These are phyloP conservation scores for Hypoxylon sp. DNA, from an alignment of 2,329 filamentous ascomycete species.

Conservation along the genomic window DNA sequence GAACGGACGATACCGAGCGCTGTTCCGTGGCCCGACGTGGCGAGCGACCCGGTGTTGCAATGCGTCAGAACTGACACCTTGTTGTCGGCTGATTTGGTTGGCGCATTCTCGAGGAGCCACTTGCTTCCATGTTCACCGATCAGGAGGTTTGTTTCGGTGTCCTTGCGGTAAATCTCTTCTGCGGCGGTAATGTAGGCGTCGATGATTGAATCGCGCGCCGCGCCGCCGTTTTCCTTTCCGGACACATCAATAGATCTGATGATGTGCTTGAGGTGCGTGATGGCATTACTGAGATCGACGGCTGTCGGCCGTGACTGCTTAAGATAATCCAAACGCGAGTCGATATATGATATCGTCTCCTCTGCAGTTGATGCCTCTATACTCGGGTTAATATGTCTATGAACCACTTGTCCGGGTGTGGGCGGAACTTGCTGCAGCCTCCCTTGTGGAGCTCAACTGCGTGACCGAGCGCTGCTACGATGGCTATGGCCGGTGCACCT, in stretches of 20 bases:
- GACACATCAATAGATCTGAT: slow-evolving; percentile 64
- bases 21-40: slow-evolving; percentile 97
- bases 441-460: slow-evolving; percentile 83
- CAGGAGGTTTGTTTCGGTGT: slow-evolving; percentile 85
- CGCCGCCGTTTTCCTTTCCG: slow-evolving; percentile 52
- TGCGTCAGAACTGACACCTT: slow-evolving; percentile 89
- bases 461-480: slow-evolving; percentile 91
- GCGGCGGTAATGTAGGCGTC: slow-evolving; percentile 81
- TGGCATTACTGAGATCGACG: slow-evolving; percentile 93
- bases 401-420: neutral
- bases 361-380: slow-evolving; percentile 57
- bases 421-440: slow-evolving; percentile 56
- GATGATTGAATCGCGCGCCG: slow-evolving; percentile 68
- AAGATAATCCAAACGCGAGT: slow-evolving; percentile 84
- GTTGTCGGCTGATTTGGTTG: slow-evolving; percentile 60
- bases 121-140: slow-evolving; percentile 87
- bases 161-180: slow-evolving; percentile 87
- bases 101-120: slow-evolving; percentile 78
- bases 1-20: slow-evolving; percentile 94
- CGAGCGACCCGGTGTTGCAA: slow-evolving; percentile 97
- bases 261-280: slow-evolving; percentile 78
- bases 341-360: slow-evolving; percentile 78
- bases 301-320: slow-evolving; percentile 92
- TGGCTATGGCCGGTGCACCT: slow-evolving; percentile 94
- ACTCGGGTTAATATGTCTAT: slow-evolving; percentile 1